Evolutionary conservation across 1,284 basidiomycete genomes (phyloP).

Genomic region (Heterobasidion occidentale): DNA sequence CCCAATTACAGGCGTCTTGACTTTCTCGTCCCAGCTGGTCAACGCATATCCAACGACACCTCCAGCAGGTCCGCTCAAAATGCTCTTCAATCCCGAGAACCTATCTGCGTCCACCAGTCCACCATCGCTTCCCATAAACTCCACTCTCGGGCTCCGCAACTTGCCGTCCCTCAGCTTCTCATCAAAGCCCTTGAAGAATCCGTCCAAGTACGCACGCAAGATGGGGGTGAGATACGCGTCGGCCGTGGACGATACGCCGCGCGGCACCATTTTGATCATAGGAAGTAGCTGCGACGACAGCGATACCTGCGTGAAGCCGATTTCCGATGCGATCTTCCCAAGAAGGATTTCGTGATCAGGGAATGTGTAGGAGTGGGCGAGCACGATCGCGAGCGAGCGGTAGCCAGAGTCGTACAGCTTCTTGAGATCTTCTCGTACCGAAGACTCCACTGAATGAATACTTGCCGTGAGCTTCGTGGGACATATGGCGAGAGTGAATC

Average conservation of each 20-base stretch:
- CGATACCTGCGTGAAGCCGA: constrained; percentile 87
- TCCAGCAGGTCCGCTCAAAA: constrained; percentile 83
- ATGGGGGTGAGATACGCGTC: constrained; percentile 97
- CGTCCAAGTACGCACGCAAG: constrained; percentile 79
- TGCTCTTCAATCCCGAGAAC: constrained; percentile 85
- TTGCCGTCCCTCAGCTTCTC: constrained; percentile 47
- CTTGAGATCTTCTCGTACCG: constrained; percentile 53
- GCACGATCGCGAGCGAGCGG: constrained; percentile 78
- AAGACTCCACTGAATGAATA: constrained; percentile 35
- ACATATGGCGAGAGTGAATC: not conserved
- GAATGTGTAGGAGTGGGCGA: constrained; percentile 91
- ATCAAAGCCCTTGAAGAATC: constrained; percentile 89
- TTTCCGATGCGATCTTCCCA: constrained; percentile 62
- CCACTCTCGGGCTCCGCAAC: constrained; percentile 50
- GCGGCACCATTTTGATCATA: constrained; percentile 94
- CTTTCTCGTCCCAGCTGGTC: constrained; percentile 72
- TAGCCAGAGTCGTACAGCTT: constrained; percentile 71
- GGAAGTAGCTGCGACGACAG: constrained; percentile 84
- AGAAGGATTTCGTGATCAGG: constrained; percentile 75
- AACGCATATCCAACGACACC: constrained; percentile 85
- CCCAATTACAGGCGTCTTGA: constrained; percentile 70
- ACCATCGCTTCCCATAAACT: constrained; percentile 87
- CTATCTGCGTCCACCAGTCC: constrained; percentile 80
- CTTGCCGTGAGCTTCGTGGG: not conserved
- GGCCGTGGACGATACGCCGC: constrained; percentile 88